Evolutionary conservation across 768 basidiomycete genomes (phyloP), one percentile per base, ranked within the genome.

Genomic region (Suillus bovinus): DNA sequence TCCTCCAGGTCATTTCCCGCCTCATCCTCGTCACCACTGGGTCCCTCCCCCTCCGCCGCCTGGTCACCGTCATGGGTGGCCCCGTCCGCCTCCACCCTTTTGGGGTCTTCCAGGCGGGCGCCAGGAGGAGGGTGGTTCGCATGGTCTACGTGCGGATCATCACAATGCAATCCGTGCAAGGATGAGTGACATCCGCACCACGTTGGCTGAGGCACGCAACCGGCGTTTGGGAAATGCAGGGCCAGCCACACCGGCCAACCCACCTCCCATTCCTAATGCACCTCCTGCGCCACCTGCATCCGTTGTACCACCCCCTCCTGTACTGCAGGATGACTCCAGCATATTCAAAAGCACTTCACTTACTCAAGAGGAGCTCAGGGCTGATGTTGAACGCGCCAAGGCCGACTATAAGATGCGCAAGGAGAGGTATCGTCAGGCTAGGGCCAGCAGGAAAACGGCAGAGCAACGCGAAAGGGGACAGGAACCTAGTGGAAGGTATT

Each of bases 401-500:
- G 78, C 78, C 31, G 74, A 76, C 27, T 93, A 93, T 72, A 89
- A 84, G 73, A 80, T 79, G 1, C 83, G 86, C 73, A 93, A 93
- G 69, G 89, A 90, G 67, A 78, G 78, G 27, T 90, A 91, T 67
- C 82, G 89, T 33, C 76, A 76, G 66, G 84, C 86, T 58, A 81
- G 84, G 58, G 84, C 86, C 54, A 76, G 77, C 29, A 82, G 79
- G 61, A 80, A 71, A 66, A 78, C 75, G 65, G 78, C 76, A 61
- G 74, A 73, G 59, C 76, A 75, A 53, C 69, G 67, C 50, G 55
- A 56, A 27, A 61, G 61, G 34, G 65, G 59, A 8, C 66, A 68
- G 10, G 68, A 63, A 46, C 67, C 67, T 22, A 64, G 41, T 33
- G 77, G 70, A 47, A 78, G 72, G 74, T 76, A 58, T 24, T 20